A percentile compares a stretch with the other conserved stretches of the same genome.
Conservation (phyloP, 176 grass and related monocot genomes). For the Zizania latifolia region DNA sequence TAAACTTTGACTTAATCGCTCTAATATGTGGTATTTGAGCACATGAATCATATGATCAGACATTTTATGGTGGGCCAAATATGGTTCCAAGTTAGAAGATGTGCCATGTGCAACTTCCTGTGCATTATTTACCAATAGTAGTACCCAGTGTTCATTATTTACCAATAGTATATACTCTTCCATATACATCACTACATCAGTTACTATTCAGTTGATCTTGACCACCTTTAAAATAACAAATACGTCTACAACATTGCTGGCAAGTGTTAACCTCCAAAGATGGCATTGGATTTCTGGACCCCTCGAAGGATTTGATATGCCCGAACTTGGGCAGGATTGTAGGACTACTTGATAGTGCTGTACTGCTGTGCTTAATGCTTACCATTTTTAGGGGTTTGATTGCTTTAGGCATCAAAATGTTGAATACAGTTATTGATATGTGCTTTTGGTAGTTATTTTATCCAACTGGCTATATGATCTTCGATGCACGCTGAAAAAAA, state of each 20-base stretch:
- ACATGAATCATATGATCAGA: background rate
- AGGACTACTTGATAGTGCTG: background rate
- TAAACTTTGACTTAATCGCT: background rate
- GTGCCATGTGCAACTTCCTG: background rate
- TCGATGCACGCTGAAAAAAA: background rate
- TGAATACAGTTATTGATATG: background rate
- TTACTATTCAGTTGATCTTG: background rate
- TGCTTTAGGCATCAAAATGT: background rate
- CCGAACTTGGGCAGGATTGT: background rate
- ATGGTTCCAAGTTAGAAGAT: conserved; percentile 9
- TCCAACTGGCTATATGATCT: background rate
- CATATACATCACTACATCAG: background rate
- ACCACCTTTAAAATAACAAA: background rate
- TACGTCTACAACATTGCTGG: background rate
- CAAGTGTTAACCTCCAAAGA: background rate
- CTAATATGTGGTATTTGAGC: background rate
- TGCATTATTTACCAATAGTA: background rate
- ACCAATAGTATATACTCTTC: background rate
- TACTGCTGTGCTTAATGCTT: background rate
- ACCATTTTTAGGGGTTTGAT: background rate
- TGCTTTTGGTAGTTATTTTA: background rate
- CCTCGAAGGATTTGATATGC: background rate
- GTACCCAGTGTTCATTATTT: conserved; percentile 20
- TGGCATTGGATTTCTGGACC: background rate
- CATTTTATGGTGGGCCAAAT: background rate